Base-by-base conservation (phyloP, 495 filamentous ascomycete genomes). In the Platismatia glauca region DNA sequence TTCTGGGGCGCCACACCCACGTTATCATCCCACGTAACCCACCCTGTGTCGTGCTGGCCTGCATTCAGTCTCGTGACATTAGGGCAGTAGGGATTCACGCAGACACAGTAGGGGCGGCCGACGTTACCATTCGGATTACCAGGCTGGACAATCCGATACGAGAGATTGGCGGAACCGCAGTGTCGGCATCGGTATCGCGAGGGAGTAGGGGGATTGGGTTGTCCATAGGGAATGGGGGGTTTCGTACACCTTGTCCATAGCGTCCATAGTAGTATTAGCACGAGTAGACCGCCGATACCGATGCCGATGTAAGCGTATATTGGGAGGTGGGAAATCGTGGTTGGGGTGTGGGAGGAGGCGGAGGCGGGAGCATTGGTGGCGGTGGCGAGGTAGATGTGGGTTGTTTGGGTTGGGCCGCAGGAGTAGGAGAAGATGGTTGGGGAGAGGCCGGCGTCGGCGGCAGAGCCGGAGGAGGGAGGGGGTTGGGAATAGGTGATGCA, bases 381-480 rank as follows among this genome's bases (percentile, higher is more conserved):
- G 27, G 43, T 60, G 22, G 58, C 58, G 58, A 60, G 58, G 41
- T 29, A 60, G 58, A 52, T 38, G 34, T 60, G 12, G 29, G 58
- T 60, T 52, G 58, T 60, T 50, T 60, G 58, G 29, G 58, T 60
- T 60, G 58, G 43, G 29, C 58, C 58, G 43, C 58, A 60, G 27
- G 58, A 60, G 33, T 60, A 60, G 33, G 58, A 60, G 41, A 60
- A 60, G 43, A 60, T 60, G 43, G 58, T 60, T 41, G 56, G 56
- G 22, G 37, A 58, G 46, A 48, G 31, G 58, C 27, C 58, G 33
- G 58, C 58, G 58, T 52, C 27, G 35, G 35, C 35, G 35, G 35
- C 35, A 60, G 58, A 60, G 58, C 58, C 58, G 58, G 58, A 37
- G 41, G 58, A 52, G 29, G 58, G 58, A 34, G 58, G 58, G 27